Evolutionary conservation across 768 basidiomycete species (phyloP), one percentile per base, ranked within the genome.

Genomic region (Russula olivacea): DNA sequence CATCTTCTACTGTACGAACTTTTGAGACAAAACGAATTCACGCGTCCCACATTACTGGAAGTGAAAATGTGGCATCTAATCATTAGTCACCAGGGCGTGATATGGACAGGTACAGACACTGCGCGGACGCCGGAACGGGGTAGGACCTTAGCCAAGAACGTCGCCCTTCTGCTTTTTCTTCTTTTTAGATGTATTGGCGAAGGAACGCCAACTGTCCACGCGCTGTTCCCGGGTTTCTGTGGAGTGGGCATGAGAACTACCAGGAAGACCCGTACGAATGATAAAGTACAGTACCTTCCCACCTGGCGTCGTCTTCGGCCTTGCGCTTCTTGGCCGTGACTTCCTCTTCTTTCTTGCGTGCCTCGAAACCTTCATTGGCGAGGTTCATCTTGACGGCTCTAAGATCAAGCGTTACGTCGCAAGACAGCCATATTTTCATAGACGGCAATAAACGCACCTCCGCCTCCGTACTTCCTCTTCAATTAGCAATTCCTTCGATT

Each of bases 281-380:
- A 30, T 28, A 56, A 55, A 30, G 15, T 19, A 49, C 69, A 76
- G 41, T 66, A 93, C 93, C 91, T 79, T 96, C 93, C 93, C 93
- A 97, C 28, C 74, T 76, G 68, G 86, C 88, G 68, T 95, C 91
- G 7, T 94, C 91, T 68, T 95, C 92, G 1, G 81, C 88, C 75
- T 96, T 96, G 58, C 93, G 81, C 74, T 96, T 96, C 76, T 75
- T 85, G 40, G 83, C 70, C 25, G 79, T 75, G 12, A 88, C 80
- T 68, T 94, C 94, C 61, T 93, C 91, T 57, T 97, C 93, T 72
- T 92, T 93, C 79, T 88, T 91, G 69, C 87, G 81, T n/a, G 94
- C 94, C 71, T 96, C 93, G 5, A 94, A 77, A 3, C 93, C 93
- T 73, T 94, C 92, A 68, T 94, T 94, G 9, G 92, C 92, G 59